Percentiles rank a stretch among this genome's conserved stretches.
These are phyloP conservation scores for Trametes gibbosa DNA, from an alignment of 768 basidiomycete species.

Conservation along the genomic window DNA sequence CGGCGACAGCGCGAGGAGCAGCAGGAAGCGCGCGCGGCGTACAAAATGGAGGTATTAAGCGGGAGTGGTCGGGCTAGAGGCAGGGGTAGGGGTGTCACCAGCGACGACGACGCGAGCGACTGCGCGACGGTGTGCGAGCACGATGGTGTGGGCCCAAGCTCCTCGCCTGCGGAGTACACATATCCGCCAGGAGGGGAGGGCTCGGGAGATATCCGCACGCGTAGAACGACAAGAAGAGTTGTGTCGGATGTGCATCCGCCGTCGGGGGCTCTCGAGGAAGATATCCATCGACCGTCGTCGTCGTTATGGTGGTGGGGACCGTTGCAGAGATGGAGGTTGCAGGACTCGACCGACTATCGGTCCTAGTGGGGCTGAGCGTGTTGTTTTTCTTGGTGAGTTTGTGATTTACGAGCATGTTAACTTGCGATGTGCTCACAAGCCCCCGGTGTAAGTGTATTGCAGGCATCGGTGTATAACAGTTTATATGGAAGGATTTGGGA, in stretches of 20 bases:
- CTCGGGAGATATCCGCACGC: neutral
- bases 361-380: neutral
- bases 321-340: slow-evolving; percentile 66
- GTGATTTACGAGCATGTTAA: neutral
- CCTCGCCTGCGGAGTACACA: neutral
- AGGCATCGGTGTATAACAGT: neutral
- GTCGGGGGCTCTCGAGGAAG: neutral
- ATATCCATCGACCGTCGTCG: slow-evolving; percentile 24
- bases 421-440: neutral
- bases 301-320: slow-evolving; percentile 86
- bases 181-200: neutral
- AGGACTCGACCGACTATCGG: slow-evolving; percentile 70
- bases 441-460: neutral
- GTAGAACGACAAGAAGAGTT: neutral
- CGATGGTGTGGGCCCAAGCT: neutral
- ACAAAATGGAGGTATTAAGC: slow-evolving; percentile 12
- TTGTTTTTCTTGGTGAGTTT: neutral
- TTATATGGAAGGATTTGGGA: no score
- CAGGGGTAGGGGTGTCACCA: slow-evolving; percentile 8
- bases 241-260: slow-evolving; percentile 1
- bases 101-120: slow-evolving; percentile 9
- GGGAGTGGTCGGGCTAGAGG: neutral
- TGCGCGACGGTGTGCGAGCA: neutral
- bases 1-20: slow-evolving; percentile 26
- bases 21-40: slow-evolving; percentile 23